Percentiles rank a stretch among this genome's conserved stretches.
phyloP scores from a whole-genome alignment of 2,329 filamentous ascomycete genomes.

The Cylindrodendrum hubeiense region DNA sequence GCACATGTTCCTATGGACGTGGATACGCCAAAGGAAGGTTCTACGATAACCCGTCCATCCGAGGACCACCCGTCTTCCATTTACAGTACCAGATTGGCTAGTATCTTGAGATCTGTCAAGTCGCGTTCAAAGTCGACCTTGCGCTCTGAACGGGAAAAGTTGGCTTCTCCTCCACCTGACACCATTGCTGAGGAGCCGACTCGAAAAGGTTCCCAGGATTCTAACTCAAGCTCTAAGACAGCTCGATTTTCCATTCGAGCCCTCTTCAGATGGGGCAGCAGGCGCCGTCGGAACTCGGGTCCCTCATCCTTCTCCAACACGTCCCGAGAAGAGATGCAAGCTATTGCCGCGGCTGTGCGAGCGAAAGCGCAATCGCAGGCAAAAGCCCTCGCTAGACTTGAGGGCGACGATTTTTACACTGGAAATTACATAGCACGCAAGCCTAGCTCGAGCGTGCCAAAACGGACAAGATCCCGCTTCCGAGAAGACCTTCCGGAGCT shows the following conservation, averaged over 20 bases:
- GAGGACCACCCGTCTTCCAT: constrained; percentile 43
- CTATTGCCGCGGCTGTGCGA: constrained; percentile 45
- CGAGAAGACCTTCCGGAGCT: constrained; percentile 91
- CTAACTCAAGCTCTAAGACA: constrained; percentile 63
- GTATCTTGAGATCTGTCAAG: constrained; percentile 61
- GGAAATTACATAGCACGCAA: constrained; percentile 48
- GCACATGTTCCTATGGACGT: constrained; percentile 38
- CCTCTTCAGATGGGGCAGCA: constrained; percentile 78
- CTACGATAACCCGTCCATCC: constrained; percentile 33
- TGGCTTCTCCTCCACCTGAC: constrained; percentile 50
- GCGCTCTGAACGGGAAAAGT: constrained; percentile 54
- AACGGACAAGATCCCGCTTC: constrained; percentile 90
- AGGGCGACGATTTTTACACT: constrained; percentile 47
- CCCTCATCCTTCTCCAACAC: constrained; percentile 92
- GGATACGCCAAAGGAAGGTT: constrained; percentile 37
- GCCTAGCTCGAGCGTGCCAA: constrained; percentile 66
- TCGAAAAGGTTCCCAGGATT: constrained; percentile 68
- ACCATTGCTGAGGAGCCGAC: constrained; percentile 63
- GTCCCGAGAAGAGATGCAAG: constrained; percentile 85
- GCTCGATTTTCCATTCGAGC: constrained; percentile 73
- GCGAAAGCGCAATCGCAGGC: constrained; percentile 48
- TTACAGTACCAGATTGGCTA: constrained; percentile 44
- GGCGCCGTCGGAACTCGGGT: constrained; percentile 58
- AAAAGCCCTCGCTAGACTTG: constrained; percentile 50
- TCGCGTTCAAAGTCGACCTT: constrained; percentile 64